Percentiles rank a stretch among this genome's conserved stretches.
phyloP scores from a whole-genome alignment of 805 yeast species.

The Ogataea henricii region DNA sequence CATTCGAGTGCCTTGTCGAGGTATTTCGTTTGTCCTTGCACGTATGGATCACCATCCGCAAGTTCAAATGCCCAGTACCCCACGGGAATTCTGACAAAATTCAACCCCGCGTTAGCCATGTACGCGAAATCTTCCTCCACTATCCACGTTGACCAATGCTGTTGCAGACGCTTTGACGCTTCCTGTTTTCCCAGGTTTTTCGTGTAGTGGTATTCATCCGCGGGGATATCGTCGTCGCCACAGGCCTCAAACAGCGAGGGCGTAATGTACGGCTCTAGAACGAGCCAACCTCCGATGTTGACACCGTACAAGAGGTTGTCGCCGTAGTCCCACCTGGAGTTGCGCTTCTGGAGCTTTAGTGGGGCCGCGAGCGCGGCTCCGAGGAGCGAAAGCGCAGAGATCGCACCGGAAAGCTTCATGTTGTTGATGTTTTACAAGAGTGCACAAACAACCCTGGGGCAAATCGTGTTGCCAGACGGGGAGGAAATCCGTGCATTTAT shows the following conservation, averaged over 20 bases:
- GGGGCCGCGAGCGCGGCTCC: constrained; percentile 26
- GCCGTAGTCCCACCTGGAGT: constrained; percentile 35
- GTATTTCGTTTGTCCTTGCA: constrained; percentile 74
- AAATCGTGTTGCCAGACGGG: too few relatives aligned
- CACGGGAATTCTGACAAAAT: constrained; percentile 85
- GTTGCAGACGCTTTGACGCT: constrained; percentile 51
- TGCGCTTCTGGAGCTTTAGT: constrained; percentile 30
- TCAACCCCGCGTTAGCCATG: constrained; percentile 67
- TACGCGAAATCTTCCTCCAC: constrained; percentile 68
- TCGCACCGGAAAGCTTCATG: constrained; percentile 17
- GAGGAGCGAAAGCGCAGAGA: constrained; percentile 5
- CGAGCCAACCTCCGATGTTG: constrained; percentile 89
- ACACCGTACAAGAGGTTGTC: constrained; percentile 55
- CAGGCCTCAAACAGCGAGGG: constrained; percentile 69
- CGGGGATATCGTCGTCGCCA: constrained; percentile 55
- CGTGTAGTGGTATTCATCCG: constrained; percentile 79
- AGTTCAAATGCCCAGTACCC: constrained; percentile 90
- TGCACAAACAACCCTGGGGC: too few relatives aligned
- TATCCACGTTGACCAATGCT: constrained; percentile 81
- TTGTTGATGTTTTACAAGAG: too few relatives aligned
- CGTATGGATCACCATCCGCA: constrained; percentile 76
- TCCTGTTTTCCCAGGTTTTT: constrained; percentile 59
- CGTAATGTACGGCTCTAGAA: constrained; percentile 82
- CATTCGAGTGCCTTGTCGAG: constrained; percentile 77
- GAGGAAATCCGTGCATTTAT: constrained; percentile 6